Base-by-base conservation (phyloP, 2,329 filamentous ascomycete genomes). In the Aschersonia sp. region DNA sequence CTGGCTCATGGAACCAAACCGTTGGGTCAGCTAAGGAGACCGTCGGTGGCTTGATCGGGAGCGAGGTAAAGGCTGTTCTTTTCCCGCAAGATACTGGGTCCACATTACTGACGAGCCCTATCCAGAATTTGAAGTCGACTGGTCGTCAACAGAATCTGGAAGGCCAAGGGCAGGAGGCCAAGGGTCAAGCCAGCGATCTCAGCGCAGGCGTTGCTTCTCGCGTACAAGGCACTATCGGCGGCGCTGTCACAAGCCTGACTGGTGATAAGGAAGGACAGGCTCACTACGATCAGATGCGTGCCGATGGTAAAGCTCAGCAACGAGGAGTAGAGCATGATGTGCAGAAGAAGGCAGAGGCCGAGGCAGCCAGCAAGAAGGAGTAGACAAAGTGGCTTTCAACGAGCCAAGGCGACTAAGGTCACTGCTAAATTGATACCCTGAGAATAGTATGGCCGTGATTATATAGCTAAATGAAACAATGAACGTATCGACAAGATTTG, bases 1-100 rank as follows among this genome's bases (percentile, higher is more conserved):
- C 77, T 14, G 89, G 90, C 42, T 73, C 74, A 14, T 94, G 84
- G 81, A 87, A 95, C 70, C 89, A 95, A 68, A 94, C 87, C 5
- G 60, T 89, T n/a, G 90, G 89, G 46, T 77, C 83, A 1, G 81
- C 81, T 42, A 95, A 95, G 71, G 87, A 95, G 62, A 71, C 81
- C 5, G 53, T 92, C 1, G 90, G 90, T 49, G 81, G 81, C 14
- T 56, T 90, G 5, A 54, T 90, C 30, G 90, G 89, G 50, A 80
- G 77, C 53, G 83, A 92, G 66, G 76, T 77, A 61, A 54, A 66
- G 4, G 22, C 22, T 22, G 22, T 22, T 57, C 45, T 14, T 5
- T 42, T 3, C 14, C 4, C 35, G 44, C 5, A 5, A 30, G 2
- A 44, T 22, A 9, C 10, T 8, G 22, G 22, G 22, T 22, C 22